These are phyloP conservation scores for Colletotrichum australisinense DNA, from an alignment of 2,329 filamentous ascomycete genomes.

Conservation along the genomic window DNA sequence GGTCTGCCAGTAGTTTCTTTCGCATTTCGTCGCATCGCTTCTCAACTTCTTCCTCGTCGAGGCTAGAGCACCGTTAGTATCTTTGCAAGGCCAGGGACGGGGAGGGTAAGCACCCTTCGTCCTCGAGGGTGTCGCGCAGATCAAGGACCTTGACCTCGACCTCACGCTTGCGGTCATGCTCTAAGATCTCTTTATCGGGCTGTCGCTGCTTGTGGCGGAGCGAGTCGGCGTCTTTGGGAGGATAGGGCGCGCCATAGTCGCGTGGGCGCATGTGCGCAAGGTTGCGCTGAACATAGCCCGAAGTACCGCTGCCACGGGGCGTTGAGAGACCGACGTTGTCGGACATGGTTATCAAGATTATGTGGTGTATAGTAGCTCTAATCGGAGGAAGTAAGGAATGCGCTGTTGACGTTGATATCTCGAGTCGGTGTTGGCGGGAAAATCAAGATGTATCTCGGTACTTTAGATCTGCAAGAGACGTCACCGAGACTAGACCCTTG, in stretches of 20 bases:
- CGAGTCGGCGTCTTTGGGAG: slow-evolving; percentile 73
- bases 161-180: slow-evolving; percentile 91
- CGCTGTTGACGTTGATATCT: neutral
- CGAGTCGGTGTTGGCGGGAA: neutral
- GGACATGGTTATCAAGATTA: slow-evolving; percentile 73
- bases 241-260: slow-evolving; percentile 82
- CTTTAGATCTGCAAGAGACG: slow-evolving; percentile 18
- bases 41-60: slow-evolving; percentile 94
- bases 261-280: slow-evolving; percentile 88
- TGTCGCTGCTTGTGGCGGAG: slow-evolving; percentile 82
- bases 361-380: neutral
- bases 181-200: slow-evolving; percentile 91
- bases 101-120: slow-evolving; percentile 73
- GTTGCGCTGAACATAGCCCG: slow-evolving; percentile 97
- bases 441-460: slow-evolving; percentile 23
- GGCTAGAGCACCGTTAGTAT: slow-evolving; percentile 52
- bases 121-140: slow-evolving; percentile 89
- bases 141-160: slow-evolving; percentile 96
- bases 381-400: neutral
- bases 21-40: slow-evolving; percentile 59
- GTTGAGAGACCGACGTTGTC: slow-evolving; percentile 97
- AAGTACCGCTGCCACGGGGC: slow-evolving; percentile 93
- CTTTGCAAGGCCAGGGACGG: neutral
- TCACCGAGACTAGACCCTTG: slow-evolving; percentile 28
- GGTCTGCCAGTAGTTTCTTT: slow-evolving; percentile 52